Percentiles rank a stretch among this genome's conserved stretches.
phyloP scores from a whole-genome alignment of 805 yeast species.

The Kurtzmaniella cleridarum region DNA sequence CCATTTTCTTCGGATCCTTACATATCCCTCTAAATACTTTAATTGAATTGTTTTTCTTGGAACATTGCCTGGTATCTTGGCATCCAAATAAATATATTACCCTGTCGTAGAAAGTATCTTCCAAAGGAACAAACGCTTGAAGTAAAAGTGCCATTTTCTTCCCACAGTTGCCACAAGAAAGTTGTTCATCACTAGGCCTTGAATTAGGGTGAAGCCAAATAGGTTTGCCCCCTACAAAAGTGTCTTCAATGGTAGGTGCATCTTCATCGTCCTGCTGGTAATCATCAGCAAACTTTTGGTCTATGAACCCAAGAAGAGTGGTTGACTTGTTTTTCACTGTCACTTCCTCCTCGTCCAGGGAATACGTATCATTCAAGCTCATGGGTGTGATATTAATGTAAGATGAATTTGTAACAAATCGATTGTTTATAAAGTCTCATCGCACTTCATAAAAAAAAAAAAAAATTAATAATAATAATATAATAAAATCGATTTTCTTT shows the following conservation, averaged over 20 bases:
- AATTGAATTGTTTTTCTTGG: slow-evolving; percentile 63
- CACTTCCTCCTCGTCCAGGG: slow-evolving; percentile 46
- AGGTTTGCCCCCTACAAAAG: slow-evolving; percentile 73
- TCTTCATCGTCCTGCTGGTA: slow-evolving; percentile 41
- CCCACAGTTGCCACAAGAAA: slow-evolving; percentile 64
- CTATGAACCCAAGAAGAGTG: slow-evolving; percentile 57
- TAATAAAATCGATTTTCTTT: not conserved
- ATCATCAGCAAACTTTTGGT: slow-evolving; percentile 31
- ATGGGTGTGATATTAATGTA: slow-evolving; percentile 8
- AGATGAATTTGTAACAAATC: not conserved
- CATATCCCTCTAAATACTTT: slow-evolving; percentile 73
- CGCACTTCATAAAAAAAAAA: not conserved
- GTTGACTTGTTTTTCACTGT: slow-evolving; percentile 20
- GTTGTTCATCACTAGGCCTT: slow-evolving; percentile 46
- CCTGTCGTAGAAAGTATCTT: slow-evolving; percentile 69
- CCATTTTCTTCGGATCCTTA: slow-evolving; percentile 49
- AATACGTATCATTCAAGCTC: slow-evolving; percentile 43
- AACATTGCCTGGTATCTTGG: slow-evolving; percentile 48
- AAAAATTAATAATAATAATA: not conserved
- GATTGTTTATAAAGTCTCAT: not conserved
- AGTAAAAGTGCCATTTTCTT: slow-evolving; percentile 58
- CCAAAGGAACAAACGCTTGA: slow-evolving; percentile 80
- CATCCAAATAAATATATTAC: slow-evolving; percentile 79
- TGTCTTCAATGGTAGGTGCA: slow-evolving; percentile 47
- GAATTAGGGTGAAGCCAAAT: slow-evolving; percentile 63